phyloP scores from a whole-genome alignment of 202 grass and related monocot genomes.

The Musa balbisiana region DNA sequence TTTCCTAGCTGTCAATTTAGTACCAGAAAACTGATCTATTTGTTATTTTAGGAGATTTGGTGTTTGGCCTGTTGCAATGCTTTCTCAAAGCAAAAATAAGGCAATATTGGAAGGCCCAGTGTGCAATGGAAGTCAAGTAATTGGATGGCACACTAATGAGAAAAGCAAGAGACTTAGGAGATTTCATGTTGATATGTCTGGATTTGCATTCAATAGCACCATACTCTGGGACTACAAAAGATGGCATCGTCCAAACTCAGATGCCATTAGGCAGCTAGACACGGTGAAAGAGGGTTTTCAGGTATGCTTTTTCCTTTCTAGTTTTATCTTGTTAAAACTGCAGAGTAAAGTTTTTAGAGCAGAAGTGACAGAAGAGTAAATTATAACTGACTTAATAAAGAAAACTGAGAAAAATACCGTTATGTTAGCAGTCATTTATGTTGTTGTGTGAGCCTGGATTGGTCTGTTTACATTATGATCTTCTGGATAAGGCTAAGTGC shows the following conservation, averaged over 20 bases:
- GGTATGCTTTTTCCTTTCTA: constrained; percentile 28
- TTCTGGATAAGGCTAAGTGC: neutral
- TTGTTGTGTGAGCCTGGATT: neutral
- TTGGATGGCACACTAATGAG: constrained; percentile 82
- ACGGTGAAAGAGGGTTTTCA: constrained; percentile 66
- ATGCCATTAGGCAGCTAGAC: constrained; percentile 77
- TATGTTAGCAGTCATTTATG: neutral
- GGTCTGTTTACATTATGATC: neutral
- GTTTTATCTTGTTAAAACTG: neutral
- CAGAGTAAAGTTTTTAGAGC: neutral
- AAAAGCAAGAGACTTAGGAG: constrained; percentile 65
- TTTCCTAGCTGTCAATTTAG: neutral
- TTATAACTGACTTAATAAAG: neutral
- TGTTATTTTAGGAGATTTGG: constrained; percentile 67
- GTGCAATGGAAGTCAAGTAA: constrained; percentile 66
- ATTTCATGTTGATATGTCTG: constrained; percentile 94
- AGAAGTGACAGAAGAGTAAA: neutral
- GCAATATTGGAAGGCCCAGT: constrained; percentile 74
- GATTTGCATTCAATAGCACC: constrained; percentile 96
- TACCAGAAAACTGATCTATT: neutral
- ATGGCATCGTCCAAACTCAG: constrained; percentile 63
- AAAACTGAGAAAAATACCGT: neutral
- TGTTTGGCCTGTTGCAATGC: constrained; percentile 84
- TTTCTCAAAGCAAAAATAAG: constrained; percentile 44
- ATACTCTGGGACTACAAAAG: constrained; percentile 85